A percentile compares a stretch with the other conserved stretches of the same genome.
phyloP scores from a whole-genome alignment of 2,329 filamentous ascomycete species.

The Gnomoniopsis sp. region DNA sequence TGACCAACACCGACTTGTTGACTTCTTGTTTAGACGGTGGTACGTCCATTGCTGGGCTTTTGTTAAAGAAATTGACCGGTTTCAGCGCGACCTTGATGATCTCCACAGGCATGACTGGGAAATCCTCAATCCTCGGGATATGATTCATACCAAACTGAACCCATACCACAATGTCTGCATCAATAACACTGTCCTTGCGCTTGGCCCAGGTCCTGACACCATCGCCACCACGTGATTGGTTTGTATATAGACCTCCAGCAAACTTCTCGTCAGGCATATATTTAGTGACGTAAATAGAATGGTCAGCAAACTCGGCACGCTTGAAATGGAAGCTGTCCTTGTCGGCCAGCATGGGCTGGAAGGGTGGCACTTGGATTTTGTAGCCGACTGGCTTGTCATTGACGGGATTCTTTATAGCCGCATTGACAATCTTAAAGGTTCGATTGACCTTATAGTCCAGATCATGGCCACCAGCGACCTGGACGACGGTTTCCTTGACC shows the following conservation, averaged over 20 bases:
- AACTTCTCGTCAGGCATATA: conserved; percentile 57
- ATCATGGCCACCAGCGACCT: no score
- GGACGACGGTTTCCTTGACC: no score
- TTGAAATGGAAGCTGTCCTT: conserved; percentile 52
- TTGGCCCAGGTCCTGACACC: conserved; percentile 41
- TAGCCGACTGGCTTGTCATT: no score
- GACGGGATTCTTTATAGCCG: no score
- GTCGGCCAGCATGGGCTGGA: conserved; percentile 54
- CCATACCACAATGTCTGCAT: conserved; percentile 13
- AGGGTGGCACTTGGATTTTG: conserved; percentile 47
- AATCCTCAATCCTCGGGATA: conserved; percentile 52
- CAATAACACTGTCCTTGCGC: conserved; percentile 31
- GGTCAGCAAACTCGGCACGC: conserved; percentile 55
- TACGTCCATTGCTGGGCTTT: conserved; percentile 41
- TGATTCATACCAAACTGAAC: conserved; percentile 44
- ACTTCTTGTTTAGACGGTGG: conserved; percentile 7
- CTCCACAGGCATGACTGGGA: conserved; percentile 58
- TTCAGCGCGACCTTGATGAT: conserved; percentile 46
- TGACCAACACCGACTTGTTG: no score
- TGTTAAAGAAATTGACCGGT: conserved; percentile 49
- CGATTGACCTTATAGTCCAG: no score
- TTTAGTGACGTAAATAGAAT: conserved; percentile 54
- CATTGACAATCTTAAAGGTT: no score
- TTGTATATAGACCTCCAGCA: conserved; percentile 57
- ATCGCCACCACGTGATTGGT: conserved; percentile 47